These are phyloP conservation scores for Lactarius tabidus DNA, from an alignment of 768 basidiomycete genomes.

Conservation along the genomic window DNA sequence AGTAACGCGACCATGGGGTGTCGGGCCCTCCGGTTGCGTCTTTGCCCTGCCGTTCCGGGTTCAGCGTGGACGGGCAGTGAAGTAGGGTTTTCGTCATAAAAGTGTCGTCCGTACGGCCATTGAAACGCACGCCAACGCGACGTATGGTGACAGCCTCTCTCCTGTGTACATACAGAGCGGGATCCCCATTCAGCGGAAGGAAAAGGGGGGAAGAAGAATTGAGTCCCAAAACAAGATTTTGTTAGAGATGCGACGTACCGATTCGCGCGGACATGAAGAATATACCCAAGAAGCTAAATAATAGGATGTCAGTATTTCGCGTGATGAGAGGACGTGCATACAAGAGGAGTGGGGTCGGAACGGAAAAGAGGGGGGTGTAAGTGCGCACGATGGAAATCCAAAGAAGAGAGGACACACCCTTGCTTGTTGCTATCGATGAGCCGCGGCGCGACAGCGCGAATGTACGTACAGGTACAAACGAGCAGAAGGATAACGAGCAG, in stretches of 20 bases:
- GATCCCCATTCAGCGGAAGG: too few relatives aligned
- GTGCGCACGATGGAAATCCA: neutral
- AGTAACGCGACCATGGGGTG: too few relatives aligned
- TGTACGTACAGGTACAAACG: constrained; percentile 97
- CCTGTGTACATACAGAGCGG: constrained; percentile 43
- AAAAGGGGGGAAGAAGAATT: neutral
- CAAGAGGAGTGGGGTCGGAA: neutral
- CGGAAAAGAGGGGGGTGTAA: neutral
- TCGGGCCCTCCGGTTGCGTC: neutral
- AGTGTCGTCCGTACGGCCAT: constrained; percentile 80
- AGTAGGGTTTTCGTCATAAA: constrained; percentile 31
- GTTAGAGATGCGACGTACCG: constrained; percentile 47
- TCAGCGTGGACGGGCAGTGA: neutral
- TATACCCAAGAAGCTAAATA: constrained; percentile 74
- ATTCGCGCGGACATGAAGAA: constrained; percentile 96
- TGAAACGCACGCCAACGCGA: constrained; percentile 83
- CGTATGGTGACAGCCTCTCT: constrained; percentile 94
- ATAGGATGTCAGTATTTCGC: neutral
- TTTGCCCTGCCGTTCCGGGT: neutral
- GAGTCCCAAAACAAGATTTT: neutral
- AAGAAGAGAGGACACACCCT: constrained; percentile 60
- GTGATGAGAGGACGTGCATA: neutral
- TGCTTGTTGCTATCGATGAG: constrained; percentile 91
- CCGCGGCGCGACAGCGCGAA: constrained; percentile 84
- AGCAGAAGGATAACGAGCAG: constrained; percentile 88